A percentile compares a stretch with the other conserved stretches of the same genome.
Conservation (phyloP, 179 eudicot genomes). For the Heliamphora pulchella region DNA sequence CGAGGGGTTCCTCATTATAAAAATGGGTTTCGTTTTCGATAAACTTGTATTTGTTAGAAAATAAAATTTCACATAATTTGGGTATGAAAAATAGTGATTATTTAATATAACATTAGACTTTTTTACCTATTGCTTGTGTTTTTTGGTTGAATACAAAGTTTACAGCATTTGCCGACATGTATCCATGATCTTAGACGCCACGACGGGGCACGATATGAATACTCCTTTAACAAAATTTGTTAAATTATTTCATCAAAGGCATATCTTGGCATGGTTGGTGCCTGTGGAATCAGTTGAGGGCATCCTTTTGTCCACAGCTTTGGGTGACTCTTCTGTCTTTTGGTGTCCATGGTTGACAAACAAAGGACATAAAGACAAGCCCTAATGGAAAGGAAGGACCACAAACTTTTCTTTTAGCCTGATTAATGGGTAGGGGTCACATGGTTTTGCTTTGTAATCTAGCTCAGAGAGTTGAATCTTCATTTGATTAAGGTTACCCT, state of each 20-base stretch:
- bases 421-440: slow-evolving; percentile 28
- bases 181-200: not conserved
- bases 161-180: too few relatives aligned
- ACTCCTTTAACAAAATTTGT: not conserved
- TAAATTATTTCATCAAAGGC: slow-evolving; percentile 1
- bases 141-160: too few relatives aligned
- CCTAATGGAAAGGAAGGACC: slow-evolving; percentile 28
- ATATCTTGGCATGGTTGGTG: slow-evolving; percentile 15
- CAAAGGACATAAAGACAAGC: slow-evolving; percentile 21
- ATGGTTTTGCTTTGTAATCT: slow-evolving; percentile 34
- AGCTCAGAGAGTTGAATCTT: slow-evolving; percentile 14
- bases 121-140: too few relatives aligned
- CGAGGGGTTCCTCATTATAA: too few relatives aligned
- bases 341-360: slow-evolving; percentile 21
- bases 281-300: slow-evolving; percentile 21
- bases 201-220: not conserved
- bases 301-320: slow-evolving; percentile 33
- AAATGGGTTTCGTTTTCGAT: too few relatives aligned
- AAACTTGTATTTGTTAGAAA: too few relatives aligned
- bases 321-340: slow-evolving; percentile 29
- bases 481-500: slow-evolving; percentile 22
- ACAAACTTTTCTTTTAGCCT: slow-evolving; percentile 13
- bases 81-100: too few relatives aligned
- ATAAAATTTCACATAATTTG: too few relatives aligned
- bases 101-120: too few relatives aligned